Base-by-base conservation (phyloP, 441 rosid species). In the Manihot esculenta region DNA sequence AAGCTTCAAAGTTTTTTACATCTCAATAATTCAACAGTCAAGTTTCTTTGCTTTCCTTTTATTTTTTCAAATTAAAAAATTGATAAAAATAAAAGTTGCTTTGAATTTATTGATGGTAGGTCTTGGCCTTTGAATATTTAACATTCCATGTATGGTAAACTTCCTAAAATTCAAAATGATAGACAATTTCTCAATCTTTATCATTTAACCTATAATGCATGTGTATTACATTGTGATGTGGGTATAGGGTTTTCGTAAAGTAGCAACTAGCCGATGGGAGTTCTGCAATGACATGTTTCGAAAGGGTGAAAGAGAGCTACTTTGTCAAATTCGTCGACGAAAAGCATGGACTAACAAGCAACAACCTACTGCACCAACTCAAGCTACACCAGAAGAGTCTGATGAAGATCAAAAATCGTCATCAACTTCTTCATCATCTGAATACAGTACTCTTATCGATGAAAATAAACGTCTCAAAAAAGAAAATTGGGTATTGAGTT, bases 231-330 rank as follows among this genome's bases (percentile, higher is more conserved):
- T 26, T 57, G 61, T 27, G 1, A 17, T 21, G 13, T 24, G 18
- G 23, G 10, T 38, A 38, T 65, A 91, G 97, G 97, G 97, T 12
- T 90, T 92, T 53, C 82, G 91, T 5, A 92, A 92, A 77, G 85
- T 85, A 10, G 79, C 91, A 53, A 88, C 92, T 3, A 78, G 81
- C 74, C 74, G 97, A 64, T 91, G 97, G 97, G 97, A 92, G 78
- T 92, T 92, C 72, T 81, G 89, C 84, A 92, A 90, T 56, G 88
- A 88, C 53, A 86, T 83, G 91, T 92, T 90, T 62, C 79, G 78
- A 41, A 90, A 80, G 66, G 97, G 90, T 0, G 82, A 82, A 35
- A 81, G 80, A 74, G 90, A 90, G 67, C 81, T 86, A 15, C 81
- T 92, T 23, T 72, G 83, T 76, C 84, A 86, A 61, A 90, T 90